phyloP scores from a whole-genome alignment of 345 rosid genomes.

The Ailanthus altissimus region DNA sequence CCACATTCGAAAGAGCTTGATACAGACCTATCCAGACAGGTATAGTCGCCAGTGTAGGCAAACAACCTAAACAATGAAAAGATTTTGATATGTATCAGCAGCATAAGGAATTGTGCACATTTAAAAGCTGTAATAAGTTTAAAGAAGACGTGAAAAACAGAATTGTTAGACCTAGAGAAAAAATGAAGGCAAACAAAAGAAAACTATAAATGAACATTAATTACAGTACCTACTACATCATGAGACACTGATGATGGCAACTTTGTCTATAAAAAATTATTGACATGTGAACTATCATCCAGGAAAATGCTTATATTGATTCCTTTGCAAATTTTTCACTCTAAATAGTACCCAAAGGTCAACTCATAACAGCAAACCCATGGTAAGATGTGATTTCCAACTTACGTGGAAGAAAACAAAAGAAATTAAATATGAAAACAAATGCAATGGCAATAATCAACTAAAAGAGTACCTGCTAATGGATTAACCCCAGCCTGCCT shows the following conservation, averaged over 20 bases:
- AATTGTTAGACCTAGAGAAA: neutral
- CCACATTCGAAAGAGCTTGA: slow-evolving; percentile 98
- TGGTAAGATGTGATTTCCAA: neutral
- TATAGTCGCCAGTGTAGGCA: slow-evolving; percentile 89
- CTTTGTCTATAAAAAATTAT: neutral
- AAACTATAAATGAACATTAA: neutral
- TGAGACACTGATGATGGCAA: neutral
- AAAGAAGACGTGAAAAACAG: neutral
- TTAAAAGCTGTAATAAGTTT: slow-evolving; percentile 2
- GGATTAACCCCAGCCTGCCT: slow-evolving; percentile 98
- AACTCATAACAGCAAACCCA: neutral
- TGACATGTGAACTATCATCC: neutral
- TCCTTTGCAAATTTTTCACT: neutral
- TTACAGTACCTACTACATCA: neutral
- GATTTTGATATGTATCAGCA: slow-evolving; percentile 23
- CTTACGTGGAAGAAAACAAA: neutral
- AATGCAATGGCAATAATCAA: neutral
- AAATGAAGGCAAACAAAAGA: neutral
- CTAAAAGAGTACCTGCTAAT: slow-evolving; percentile 67
- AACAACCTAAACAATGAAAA: slow-evolving; percentile 61
- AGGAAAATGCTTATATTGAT: neutral
- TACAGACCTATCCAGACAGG: slow-evolving; percentile 98
- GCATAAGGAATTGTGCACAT: slow-evolving; percentile 10
- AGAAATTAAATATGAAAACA: neutral
- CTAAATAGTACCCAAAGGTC: neutral